These are phyloP conservation scores for Russula ochroleuca DNA, from an alignment of 768 basidiomycete species.

Conservation along the genomic window DNA sequence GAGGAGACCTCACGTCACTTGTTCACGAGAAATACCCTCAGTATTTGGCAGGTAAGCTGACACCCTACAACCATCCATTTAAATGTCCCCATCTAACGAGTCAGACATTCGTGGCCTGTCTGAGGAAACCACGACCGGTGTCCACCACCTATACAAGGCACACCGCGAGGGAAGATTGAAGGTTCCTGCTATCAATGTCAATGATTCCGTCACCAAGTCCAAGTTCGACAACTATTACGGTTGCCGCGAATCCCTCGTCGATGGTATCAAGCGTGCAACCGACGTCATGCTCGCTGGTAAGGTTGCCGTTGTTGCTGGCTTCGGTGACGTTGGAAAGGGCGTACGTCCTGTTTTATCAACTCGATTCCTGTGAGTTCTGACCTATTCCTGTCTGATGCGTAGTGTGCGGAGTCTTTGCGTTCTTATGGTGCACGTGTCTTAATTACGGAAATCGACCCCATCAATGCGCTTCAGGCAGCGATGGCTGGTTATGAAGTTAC, in stretches of 20 bases:
- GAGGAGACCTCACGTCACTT: slow-evolving; percentile 90
- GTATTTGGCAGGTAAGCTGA: slow-evolving; percentile 59
- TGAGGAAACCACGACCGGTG: slow-evolving; percentile 99
- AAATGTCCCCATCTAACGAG: slow-evolving; percentile 3
- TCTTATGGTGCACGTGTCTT: slow-evolving; percentile 98
- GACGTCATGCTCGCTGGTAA: slow-evolving; percentile 99
- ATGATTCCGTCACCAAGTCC: slow-evolving; percentile 99
- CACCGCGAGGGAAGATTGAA: slow-evolving; percentile 95
- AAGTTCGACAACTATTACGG: slow-evolving; percentile 99
- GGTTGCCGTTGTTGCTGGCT: slow-evolving; percentile 98
- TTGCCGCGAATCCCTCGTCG: slow-evolving; percentile 98
- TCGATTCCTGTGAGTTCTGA: background rate
- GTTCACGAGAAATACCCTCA: slow-evolving; percentile 98
- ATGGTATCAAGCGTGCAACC: slow-evolving; percentile 99
- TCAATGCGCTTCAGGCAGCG: slow-evolving; percentile 99
- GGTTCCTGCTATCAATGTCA: slow-evolving; percentile 99
- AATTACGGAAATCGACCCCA: slow-evolving; percentile 98
- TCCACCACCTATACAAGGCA: slow-evolving; percentile 98
- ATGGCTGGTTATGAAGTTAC: slow-evolving; percentile 99
- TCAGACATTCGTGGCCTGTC: slow-evolving; percentile 88
- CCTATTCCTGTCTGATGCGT: slow-evolving; percentile 9
- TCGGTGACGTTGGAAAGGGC: slow-evolving; percentile 98
- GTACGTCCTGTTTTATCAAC: slow-evolving; percentile 47
- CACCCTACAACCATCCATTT: background rate
- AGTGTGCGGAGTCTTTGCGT: slow-evolving; percentile 96